A percentile compares a stretch with the other conserved stretches of the same genome.
phyloP scores from a whole-genome alignment of 2,329 filamentous ascomycete genomes.

The Rhexocercosporidium sp. region DNA sequence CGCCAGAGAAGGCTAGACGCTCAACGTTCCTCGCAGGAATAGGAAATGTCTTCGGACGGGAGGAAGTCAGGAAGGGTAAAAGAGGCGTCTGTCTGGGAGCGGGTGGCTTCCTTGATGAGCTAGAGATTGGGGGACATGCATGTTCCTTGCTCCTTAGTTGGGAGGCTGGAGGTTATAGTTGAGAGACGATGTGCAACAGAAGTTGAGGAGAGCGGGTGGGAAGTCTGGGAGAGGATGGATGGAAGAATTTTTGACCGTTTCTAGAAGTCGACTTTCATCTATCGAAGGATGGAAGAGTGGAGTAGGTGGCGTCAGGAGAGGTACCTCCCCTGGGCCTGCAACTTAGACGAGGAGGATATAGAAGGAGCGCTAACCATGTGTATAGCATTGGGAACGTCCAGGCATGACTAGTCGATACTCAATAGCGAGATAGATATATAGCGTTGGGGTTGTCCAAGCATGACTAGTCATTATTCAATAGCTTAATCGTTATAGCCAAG shows the following conservation, averaged over 20 bases:
- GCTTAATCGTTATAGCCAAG: not conserved
- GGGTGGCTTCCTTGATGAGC: not conserved
- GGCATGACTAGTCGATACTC: not conserved
- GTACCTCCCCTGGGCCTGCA: not conserved
- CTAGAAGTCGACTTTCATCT: conserved; percentile 3
- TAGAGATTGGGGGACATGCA: not conserved
- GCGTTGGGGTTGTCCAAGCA: not conserved
- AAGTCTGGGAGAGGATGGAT: not conserved
- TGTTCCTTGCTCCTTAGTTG: conserved; percentile 14
- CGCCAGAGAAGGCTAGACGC: not conserved
- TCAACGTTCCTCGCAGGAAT: not conserved
- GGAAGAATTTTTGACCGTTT: conserved; percentile 2
- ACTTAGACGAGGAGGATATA: too few relatives aligned
- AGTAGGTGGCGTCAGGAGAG: not conserved
- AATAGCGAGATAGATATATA: not conserved
- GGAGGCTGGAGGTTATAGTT: conserved; percentile 2
- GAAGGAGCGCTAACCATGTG: not conserved
- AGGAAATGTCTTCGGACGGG: not conserved
- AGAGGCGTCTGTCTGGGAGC: not conserved
- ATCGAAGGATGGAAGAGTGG: not conserved
- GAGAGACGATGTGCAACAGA: conserved; percentile 11
- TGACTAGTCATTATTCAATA: not conserved
- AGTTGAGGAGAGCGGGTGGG: not conserved
- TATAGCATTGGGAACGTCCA: not conserved
- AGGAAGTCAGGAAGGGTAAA: not conserved